phyloP scores from a whole-genome alignment of 345 rosid species.

The Eucalyptus regnans region DNA sequence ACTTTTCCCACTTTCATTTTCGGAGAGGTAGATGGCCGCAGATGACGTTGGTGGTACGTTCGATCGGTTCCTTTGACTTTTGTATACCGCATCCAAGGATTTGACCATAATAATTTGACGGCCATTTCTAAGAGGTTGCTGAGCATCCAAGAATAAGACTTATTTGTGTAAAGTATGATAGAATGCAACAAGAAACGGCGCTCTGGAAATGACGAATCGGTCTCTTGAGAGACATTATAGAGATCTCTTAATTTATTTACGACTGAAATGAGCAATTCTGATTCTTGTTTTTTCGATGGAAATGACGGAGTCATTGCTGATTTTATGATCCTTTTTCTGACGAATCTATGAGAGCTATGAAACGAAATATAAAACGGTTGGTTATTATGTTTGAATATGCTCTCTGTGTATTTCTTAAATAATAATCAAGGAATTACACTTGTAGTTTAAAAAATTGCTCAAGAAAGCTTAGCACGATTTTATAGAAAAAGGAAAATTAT shows the following conservation, averaged over 20 bases:
- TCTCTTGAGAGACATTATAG: background rate
- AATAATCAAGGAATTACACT: background rate
- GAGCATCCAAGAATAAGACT: background rate
- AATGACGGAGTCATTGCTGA: background rate
- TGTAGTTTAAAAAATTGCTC: background rate
- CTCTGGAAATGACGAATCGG: background rate
- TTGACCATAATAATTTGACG: background rate
- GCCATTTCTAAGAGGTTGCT: background rate
- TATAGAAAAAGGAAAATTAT: background rate
- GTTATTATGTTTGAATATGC: background rate
- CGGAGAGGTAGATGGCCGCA: background rate
- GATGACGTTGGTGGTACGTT: background rate
- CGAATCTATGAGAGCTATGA: background rate
- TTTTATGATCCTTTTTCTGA: fast-evolving
- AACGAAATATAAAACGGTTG: background rate
- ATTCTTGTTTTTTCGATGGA: background rate
- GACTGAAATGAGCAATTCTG: fast-evolving
- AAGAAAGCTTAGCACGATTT: background rate
- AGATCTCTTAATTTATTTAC: background rate
- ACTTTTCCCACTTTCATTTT: background rate
- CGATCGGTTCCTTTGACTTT: background rate
- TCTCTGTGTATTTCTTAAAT: background rate
- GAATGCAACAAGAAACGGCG: background rate
- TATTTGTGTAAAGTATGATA: background rate
- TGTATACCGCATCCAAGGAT: background rate